Evolutionary conservation across 441 rosid species (phyloP), one percentile per base, ranked within the genome.

Genomic region (Erodium texanum): DNA sequence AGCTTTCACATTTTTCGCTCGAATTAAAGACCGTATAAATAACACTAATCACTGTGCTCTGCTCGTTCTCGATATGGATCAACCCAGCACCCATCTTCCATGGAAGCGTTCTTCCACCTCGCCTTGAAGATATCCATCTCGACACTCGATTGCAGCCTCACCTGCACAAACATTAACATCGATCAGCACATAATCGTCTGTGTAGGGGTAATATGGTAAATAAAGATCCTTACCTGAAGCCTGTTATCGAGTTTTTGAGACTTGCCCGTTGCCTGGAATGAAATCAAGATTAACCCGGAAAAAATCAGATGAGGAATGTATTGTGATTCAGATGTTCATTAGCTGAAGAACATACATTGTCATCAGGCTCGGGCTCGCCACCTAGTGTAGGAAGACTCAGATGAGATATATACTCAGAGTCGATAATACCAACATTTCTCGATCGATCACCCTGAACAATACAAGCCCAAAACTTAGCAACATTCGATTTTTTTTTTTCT

Each of bases 371-470:
- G 45, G 59, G 52, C 64, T 72, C 69, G 62, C 71, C 88, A 23
- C 98, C 97, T 0, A 93, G 94, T 22, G 93, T 93, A 0, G 86
- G 85, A 65, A 90, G 82, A 76, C 88, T 92, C 3, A 84, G 75
- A 80, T 93, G 98, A 52, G 86, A 82, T 69, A 93, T 81, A 80
- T 83, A 93, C 82, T 90, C 92, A 0, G 94, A 81, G 76, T 93
- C 98, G 68, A 93, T 91, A 43, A 93, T 91, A 29, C 96, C 97
- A 5, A 90, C 89, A 74, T 85, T 90, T 77, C 80, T 85, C 66
- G 84, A 84, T 64, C 98, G 84, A 68, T 93, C 94, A 45, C 98
- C 98, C 97, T 93, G 29, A 69, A 52, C 69, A 66, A 24, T 23
- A 70, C 20, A 27, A 27, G 29, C 4, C 20, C 27, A 4, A 72